These are phyloP conservation scores for Inonotus obliquus DNA, from an alignment of 1,284 basidiomycete genomes.

Conservation along the genomic window DNA sequence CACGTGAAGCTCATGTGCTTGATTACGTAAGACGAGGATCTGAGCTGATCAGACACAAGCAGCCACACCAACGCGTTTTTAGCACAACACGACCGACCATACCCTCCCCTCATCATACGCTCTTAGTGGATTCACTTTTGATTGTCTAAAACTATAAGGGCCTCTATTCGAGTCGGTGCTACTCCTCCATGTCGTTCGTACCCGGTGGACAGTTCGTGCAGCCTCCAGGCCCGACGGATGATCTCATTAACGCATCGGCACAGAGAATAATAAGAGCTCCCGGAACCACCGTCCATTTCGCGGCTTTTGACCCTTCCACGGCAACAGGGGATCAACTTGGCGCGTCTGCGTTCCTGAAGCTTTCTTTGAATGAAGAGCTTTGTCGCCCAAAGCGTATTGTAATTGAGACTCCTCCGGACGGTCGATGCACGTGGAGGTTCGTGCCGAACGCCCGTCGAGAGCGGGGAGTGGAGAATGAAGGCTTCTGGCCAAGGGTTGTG, in stretches of 20 bases:
- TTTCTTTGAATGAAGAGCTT: conserved; percentile 42
- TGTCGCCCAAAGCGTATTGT: conserved; percentile 64
- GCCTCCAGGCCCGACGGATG: neutral
- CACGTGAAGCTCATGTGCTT: too few relatives aligned
- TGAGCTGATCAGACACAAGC: too few relatives aligned
- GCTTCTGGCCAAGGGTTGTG: conserved; percentile 60
- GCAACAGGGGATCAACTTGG: conserved; percentile 41
- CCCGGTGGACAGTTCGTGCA: neutral
- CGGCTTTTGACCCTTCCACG: conserved; percentile 61
- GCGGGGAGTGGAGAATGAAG: conserved; percentile 55
- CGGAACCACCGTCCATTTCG: conserved; percentile 55
- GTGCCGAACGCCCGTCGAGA: conserved; percentile 61
- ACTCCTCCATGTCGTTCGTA: neutral
- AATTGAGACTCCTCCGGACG: conserved; percentile 52
- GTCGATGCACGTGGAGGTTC: conserved; percentile 61
- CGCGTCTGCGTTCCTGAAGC: conserved; percentile 30
- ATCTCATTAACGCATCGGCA: neutral
- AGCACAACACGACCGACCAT: too few relatives aligned
- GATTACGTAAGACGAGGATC: too few relatives aligned
- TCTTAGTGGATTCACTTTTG: too few relatives aligned
- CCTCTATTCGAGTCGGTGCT: neutral
- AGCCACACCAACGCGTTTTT: too few relatives aligned
- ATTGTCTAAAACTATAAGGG: neutral
- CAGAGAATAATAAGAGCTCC: conserved; percentile 31
- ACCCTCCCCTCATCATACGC: too few relatives aligned